phyloP scores from a whole-genome alignment of 441 rosid genomes.

The Gossypium davidsonii region DNA sequence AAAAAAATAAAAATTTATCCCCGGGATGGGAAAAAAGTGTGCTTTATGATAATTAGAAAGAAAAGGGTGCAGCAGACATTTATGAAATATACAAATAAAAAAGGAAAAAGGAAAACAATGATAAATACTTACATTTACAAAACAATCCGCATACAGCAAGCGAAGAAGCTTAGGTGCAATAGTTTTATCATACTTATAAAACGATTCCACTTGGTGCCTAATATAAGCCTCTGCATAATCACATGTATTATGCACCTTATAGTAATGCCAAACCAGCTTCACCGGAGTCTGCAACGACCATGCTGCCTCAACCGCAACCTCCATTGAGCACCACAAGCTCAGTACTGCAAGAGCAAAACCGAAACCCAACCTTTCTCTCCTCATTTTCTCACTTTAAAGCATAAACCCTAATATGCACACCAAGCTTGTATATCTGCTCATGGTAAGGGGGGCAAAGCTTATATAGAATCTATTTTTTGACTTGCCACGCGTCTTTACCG shows the following conservation, averaged over 20 bases:
- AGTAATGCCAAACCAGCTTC: slow-evolving; percentile 55
- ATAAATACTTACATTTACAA: slow-evolving; percentile 43
- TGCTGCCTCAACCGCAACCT: slow-evolving; percentile 36
- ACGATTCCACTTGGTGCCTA: slow-evolving; percentile 36
- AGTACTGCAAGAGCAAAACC: slow-evolving; percentile 20
- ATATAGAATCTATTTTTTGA: slow-evolving; percentile 16
- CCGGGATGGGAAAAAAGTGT: not conserved
- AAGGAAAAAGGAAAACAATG: not conserved
- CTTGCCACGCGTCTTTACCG: slow-evolving; percentile 23
- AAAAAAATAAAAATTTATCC: not conserved
- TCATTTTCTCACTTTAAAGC: slow-evolving; percentile 9
- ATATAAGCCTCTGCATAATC: slow-evolving; percentile 47
- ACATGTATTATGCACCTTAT: slow-evolving; percentile 42
- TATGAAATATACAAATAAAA: not conserved
- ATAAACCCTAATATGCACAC: slow-evolving; percentile 1
- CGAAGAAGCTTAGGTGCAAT: slow-evolving; percentile 63
- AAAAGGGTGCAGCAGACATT: too few relatives aligned
- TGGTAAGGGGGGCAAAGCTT: not conserved
- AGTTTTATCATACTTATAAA: slow-evolving; percentile 37
- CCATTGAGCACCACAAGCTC: slow-evolving; percentile 20
- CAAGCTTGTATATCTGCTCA: slow-evolving; percentile 15
- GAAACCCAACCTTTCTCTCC: slow-evolving; percentile 5
- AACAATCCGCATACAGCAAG: slow-evolving; percentile 71
- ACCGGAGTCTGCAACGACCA: slow-evolving; percentile 27
- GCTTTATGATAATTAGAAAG: too few relatives aligned